Evolutionary conservation across 805 yeast genomes (phyloP).

Genomic region (Saturnispora gosingensis): DNA sequence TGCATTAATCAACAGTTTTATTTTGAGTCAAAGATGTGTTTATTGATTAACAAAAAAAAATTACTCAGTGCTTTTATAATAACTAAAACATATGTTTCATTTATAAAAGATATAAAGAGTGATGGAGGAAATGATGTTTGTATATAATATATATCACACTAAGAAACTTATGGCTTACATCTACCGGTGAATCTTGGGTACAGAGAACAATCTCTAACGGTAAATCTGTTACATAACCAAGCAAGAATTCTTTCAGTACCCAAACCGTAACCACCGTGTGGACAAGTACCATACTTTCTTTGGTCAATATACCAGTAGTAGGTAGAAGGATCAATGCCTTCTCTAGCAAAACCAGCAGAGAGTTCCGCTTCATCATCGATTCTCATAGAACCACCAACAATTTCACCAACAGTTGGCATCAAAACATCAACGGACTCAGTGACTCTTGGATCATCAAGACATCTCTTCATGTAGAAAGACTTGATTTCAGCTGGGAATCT

Average conservation of each 20-base stretch:
- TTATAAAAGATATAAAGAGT: not conserved
- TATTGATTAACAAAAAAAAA: not conserved
- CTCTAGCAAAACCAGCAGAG: slow-evolving; percentile 86
- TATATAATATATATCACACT: not conserved
- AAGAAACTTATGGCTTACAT: slow-evolving; percentile 67
- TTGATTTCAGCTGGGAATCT: slow-evolving; percentile 96
- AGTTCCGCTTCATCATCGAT: slow-evolving; percentile 73
- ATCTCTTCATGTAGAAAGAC: slow-evolving; percentile 95
- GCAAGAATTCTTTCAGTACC: slow-evolving; percentile 98
- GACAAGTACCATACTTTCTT: slow-evolving; percentile 94
- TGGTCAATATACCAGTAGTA: slow-evolving; percentile 97
- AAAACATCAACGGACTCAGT: slow-evolving; percentile 97
- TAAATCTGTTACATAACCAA: slow-evolving; percentile 95
- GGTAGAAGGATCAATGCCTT: slow-evolving; percentile 68
- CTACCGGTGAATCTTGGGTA: slow-evolving; percentile 98
- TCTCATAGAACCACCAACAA: slow-evolving; percentile 99
- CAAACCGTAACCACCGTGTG: slow-evolving; percentile 98
- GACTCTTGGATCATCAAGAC: slow-evolving; percentile 82
- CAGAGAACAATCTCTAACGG: slow-evolving; percentile 96
- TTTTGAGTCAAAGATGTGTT: not conserved
- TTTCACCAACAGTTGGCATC: slow-evolving; percentile 99
- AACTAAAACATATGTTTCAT: not conserved
- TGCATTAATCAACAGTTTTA: not conserved
- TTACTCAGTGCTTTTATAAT: not conserved
- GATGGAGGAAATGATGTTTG: not conserved